A percentile compares a stretch with the other conserved stretches of the same genome.
phyloP scores from a whole-genome alignment of 1,139 yeast species.

The Spathaspora sp. region DNA sequence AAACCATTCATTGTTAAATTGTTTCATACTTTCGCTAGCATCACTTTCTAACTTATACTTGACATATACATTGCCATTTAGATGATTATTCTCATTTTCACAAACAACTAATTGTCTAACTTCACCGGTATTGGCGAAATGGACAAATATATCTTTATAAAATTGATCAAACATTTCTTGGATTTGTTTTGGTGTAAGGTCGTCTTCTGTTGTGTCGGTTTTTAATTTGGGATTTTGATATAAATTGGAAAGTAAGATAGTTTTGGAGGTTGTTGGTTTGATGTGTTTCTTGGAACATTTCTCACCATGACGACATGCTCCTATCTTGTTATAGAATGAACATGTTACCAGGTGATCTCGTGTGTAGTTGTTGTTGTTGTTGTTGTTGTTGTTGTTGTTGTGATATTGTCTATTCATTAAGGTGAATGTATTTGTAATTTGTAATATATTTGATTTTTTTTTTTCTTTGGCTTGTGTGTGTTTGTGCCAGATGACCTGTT shows the following conservation, averaged over 20 bases:
- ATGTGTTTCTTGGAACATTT: constrained; percentile 79
- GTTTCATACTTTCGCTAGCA: constrained; percentile 61
- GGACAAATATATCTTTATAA: constrained; percentile 72
- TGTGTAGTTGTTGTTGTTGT: background rate
- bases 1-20: constrained; percentile 80
- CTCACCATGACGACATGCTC: constrained; percentile 93
- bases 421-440: background rate
- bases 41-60: constrained; percentile 53
- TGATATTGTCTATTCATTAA: constrained; percentile 1
- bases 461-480: background rate
- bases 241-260: constrained; percentile 67
- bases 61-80: constrained; percentile 84
- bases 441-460: background rate
- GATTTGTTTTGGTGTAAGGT: constrained; percentile 38
- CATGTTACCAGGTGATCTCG: constrained; percentile 20
- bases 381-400: background rate
- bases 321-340: constrained; percentile 75
- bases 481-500: background rate
- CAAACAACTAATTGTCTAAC: constrained; percentile 70
- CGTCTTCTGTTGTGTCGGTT: constrained; percentile 17
- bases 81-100: constrained; percentile 76
- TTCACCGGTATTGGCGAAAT: constrained; percentile 64
- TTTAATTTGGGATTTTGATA: constrained; percentile 63
- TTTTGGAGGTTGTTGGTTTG: constrained; percentile 65
- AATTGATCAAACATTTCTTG: constrained; percentile 61